phyloP scores from a whole-genome alignment of 2,329 filamentous ascomycete genomes.

The Aspergillus sp. region DNA sequence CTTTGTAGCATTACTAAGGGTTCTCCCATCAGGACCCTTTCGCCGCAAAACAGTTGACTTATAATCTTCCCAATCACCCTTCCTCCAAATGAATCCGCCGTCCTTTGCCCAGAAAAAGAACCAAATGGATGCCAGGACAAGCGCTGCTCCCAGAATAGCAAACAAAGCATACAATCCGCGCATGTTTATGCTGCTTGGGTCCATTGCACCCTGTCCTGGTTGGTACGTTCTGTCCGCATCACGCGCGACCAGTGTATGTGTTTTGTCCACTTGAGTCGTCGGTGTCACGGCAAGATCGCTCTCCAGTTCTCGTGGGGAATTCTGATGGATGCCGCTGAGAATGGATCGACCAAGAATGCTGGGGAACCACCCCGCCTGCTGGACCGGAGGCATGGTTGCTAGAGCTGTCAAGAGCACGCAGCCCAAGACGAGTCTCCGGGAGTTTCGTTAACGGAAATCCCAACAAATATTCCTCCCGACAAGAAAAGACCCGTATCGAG shows the following conservation, averaged over 20 bases:
- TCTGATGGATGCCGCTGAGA: constrained; percentile 12
- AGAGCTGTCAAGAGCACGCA: constrained; percentile 34
- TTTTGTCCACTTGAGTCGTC: constrained; percentile 22
- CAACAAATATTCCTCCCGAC: background rate
- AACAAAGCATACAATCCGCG: constrained; percentile 79
- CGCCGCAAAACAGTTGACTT: constrained; percentile 89
- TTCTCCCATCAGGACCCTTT: constrained; percentile 83
- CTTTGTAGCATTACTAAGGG: constrained; percentile 77
- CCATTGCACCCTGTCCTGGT: constrained; percentile 40
- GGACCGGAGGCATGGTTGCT: constrained; percentile 31
- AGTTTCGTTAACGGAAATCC: background rate
- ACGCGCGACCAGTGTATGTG: constrained; percentile 30
- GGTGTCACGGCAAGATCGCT: constrained; percentile 2
- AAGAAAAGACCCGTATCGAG: background rate
- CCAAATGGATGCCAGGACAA: constrained; percentile 80
- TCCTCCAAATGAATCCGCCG: constrained; percentile 82
- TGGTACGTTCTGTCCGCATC: constrained; percentile 20
- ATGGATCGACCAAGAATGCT: constrained; percentile 23
- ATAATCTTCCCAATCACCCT: constrained; percentile 97
- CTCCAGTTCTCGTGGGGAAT: background rate
- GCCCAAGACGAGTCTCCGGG: constrained; percentile 34
- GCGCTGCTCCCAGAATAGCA: constrained; percentile 73
- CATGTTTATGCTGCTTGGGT: constrained; percentile 47
- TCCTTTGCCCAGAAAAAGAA: constrained; percentile 99
- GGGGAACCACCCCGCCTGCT: constrained; percentile 22